These are phyloP conservation scores for Dactylorhiza incarnata DNA, from an alignment of 106 monocot species.

Conservation along the genomic window DNA sequence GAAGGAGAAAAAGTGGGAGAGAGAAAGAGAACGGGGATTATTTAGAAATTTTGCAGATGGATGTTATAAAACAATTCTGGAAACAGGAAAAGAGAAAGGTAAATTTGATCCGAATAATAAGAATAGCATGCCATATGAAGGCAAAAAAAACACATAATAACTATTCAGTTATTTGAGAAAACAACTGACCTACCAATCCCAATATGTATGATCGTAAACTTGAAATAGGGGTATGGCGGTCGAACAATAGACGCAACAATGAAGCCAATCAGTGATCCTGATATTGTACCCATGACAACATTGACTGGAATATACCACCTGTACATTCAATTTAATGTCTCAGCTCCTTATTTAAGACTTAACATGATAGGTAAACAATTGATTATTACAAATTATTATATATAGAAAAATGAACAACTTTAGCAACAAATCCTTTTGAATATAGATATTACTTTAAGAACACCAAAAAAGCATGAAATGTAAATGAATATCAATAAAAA, in stretches of 20 bases:
- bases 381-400: background rate
- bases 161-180: slow-evolving; percentile 1
- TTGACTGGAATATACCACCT: slow-evolving; percentile 99
- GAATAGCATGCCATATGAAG: background rate
- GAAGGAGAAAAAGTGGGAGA: too few relatives aligned
- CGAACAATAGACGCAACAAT: slow-evolving; percentile 70
- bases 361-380: background rate
- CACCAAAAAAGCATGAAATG: background rate
- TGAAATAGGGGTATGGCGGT: slow-evolving; percentile 92
- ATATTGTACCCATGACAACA: slow-evolving; percentile 52
- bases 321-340: slow-evolving; percentile 20
- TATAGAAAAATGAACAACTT: background rate
- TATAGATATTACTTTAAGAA: background rate
- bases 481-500: background rate
- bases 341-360: background rate
- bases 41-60: too few relatives aligned
- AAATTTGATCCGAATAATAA: background rate
- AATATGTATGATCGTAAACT: slow-evolving; percentile 89
- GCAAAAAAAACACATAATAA: background rate
- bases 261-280: slow-evolving; percentile 79
- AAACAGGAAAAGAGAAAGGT: background rate
- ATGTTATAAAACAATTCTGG: background rate
- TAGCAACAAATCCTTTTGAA: background rate
- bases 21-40: too few relatives aligned
- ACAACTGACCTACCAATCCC: slow-evolving; percentile 56